Evolutionary conservation across 75 land plant genomes (phyloP), one percentile per base, ranked within the genome.

Genomic region (Ceratopteris richardii): DNA sequence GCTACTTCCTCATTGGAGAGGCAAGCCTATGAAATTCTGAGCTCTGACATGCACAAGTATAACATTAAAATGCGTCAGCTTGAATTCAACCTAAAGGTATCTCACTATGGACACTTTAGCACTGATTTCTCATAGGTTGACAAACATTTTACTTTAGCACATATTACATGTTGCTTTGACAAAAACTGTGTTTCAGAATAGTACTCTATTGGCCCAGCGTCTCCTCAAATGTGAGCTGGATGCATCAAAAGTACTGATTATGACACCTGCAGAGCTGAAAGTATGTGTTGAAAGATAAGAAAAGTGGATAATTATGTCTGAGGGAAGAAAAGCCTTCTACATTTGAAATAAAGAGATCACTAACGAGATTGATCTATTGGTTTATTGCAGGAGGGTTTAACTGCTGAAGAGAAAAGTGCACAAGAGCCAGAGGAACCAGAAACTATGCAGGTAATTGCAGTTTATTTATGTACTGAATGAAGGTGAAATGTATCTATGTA

Each of bases 201-300:
- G 63, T 63, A 62, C 67, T 23, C 55, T 83, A 22, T 67, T 95
- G 42, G 78, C 96, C 21, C 72, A 54, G 18, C 87, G 99, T 22
- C 65, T 95, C 11, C 69, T 95, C 55, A 79, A 71, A 50, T 80
- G 88, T 56, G 99, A 95, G 67, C 54, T 95, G 71, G 88, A 90
- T 46, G 81, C 99, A 27, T 61, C 65, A 6, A 82, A 70, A 27
- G 77, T 95, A 24, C 51, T 95, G 21, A 83, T 76, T 37, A 95
- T 95, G 99, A 64, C 82, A 19, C 96, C 96, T 17, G 74, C 72
- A 63, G 99, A 95, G 63, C 59, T 95, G 31, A 90, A 90, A 96
- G 99, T 86, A 44, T 29, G 66, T 33, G n/a, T n/a, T n/a, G n/a
- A n/a, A n/a, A n/a, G n/a, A n/a, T n/a, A n/a, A 33, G 9, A 33